Conservation (phyloP, 2,329 filamentous ascomycete species). For the Claviceps purpurea region DNA sequence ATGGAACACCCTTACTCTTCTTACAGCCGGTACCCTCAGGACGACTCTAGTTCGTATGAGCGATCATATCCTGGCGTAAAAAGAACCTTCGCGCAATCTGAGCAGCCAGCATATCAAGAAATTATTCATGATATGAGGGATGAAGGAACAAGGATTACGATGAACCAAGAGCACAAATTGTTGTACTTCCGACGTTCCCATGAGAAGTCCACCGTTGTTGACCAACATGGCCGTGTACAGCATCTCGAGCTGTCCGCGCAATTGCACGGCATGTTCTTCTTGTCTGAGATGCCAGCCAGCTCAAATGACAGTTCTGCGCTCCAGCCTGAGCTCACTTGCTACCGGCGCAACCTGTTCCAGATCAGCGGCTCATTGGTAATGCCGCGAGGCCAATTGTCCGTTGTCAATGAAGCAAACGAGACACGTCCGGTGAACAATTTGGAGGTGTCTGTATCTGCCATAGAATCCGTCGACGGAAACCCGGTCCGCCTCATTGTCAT, state of each 20-base stretch:
- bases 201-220: conserved; percentile 47
- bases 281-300: conserved; percentile 63
- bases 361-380: conserved; percentile 82
- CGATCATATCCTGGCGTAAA: conserved; percentile 43
- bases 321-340: conserved; percentile 83
- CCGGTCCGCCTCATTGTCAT: conserved; percentile 89
- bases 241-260: conserved; percentile 55
- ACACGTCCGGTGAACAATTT: conserved; percentile 69
- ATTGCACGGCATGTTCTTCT: conserved; percentile 80
- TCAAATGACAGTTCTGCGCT: conserved; percentile 42
- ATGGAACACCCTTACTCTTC: conserved; percentile 39
- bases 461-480: conserved; percentile 88
- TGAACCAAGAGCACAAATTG: conserved; percentile 48
- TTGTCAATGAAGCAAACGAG: conserved; percentile 74
- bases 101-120: conserved; percentile 43
- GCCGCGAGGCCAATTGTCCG: conserved; percentile 62
- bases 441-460: conserved; percentile 81
- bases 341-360: conserved; percentile 89
- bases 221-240: conserved; percentile 45
- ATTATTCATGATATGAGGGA: conserved; percentile 48
- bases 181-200: conserved; percentile 43
- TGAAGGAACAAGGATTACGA: conserved; percentile 41
- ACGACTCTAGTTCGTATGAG: conserved; percentile 41
- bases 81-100: conserved; percentile 42
- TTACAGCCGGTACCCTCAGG: conserved; percentile 41